These are phyloP conservation scores for Zygosaccharomyces bailii DNA, from an alignment of 805 yeast species.

Conservation along the genomic window DNA sequence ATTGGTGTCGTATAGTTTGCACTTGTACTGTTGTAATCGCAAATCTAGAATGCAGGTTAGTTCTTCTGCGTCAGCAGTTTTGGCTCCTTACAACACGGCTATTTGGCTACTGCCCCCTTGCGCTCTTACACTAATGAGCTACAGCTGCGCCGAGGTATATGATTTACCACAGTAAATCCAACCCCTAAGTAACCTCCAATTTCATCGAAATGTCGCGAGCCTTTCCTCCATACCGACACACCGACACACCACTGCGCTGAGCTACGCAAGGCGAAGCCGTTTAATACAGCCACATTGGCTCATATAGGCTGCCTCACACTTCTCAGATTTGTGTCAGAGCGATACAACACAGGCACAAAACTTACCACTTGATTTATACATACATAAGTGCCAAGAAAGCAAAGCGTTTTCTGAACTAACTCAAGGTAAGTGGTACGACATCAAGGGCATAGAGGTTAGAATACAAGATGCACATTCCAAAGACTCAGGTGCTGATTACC, in stretches of 20 bases:
- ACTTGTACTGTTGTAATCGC: too few relatives aligned
- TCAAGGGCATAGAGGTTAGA: background rate
- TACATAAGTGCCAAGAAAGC: background rate
- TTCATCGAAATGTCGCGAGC: background rate
- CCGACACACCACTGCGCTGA: background rate
- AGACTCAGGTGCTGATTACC: slow-evolving; percentile 35
- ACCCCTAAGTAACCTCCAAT: background rate
- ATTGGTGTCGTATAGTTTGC: too few relatives aligned
- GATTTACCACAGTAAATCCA: background rate
- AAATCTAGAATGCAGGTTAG: background rate
- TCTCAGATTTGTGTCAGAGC: background rate
- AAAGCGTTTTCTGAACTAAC: too few relatives aligned
- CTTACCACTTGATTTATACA: background rate
- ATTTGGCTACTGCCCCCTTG: background rate
- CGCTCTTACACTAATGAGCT: background rate
- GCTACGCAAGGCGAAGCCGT: background rate
- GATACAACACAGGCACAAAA: background rate
- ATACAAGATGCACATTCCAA: slow-evolving; percentile 6
- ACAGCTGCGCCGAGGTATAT: background rate
- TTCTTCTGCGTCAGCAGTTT: background rate
- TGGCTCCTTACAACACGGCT: background rate
- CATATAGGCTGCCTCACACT: background rate
- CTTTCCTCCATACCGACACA: background rate
- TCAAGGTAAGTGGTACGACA: too few relatives aligned
- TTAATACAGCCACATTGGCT: background rate